Conservation (phyloP, 2,329 filamentous ascomycete species). For the Colletotrichum paranaense region DNA sequence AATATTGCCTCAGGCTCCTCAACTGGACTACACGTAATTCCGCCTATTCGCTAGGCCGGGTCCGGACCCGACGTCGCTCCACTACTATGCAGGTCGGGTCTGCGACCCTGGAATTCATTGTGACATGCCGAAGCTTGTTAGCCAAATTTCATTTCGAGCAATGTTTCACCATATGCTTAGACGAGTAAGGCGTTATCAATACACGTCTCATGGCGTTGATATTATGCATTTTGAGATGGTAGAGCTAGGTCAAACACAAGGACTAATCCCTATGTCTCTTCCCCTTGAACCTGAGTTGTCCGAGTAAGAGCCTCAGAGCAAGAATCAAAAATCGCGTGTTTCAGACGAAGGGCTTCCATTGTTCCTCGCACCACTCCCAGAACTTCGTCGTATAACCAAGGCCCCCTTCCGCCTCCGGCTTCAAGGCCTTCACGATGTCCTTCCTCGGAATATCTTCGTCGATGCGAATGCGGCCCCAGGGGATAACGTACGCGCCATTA, state of each 20-base stretch:
- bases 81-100: not conserved
- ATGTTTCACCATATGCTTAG: no score
- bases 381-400: constrained; percentile 40
- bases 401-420: constrained; percentile 41
- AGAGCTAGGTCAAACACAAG: no score
- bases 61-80: not conserved
- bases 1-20: not conserved
- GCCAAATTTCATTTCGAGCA: no score
- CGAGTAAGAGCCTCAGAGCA: no score
- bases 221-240: no score
- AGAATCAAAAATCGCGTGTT: no score
- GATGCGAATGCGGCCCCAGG: constrained; percentile 42
- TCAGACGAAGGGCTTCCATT: constrained; percentile 16
- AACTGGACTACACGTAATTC: not conserved
- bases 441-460: constrained; percentile 38
- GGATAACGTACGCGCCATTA: constrained; percentile 43
- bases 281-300: no score
- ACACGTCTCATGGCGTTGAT: no score
- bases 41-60: not conserved
- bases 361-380: constrained; percentile 45
- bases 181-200: no score
- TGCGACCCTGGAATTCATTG: not conserved
- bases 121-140: not conserved
- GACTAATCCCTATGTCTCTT: no score
- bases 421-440: constrained; percentile 44